phyloP scores from a whole-genome alignment of 176 grass and related monocot genomes.

The Hyparrhenia diplandra region DNA sequence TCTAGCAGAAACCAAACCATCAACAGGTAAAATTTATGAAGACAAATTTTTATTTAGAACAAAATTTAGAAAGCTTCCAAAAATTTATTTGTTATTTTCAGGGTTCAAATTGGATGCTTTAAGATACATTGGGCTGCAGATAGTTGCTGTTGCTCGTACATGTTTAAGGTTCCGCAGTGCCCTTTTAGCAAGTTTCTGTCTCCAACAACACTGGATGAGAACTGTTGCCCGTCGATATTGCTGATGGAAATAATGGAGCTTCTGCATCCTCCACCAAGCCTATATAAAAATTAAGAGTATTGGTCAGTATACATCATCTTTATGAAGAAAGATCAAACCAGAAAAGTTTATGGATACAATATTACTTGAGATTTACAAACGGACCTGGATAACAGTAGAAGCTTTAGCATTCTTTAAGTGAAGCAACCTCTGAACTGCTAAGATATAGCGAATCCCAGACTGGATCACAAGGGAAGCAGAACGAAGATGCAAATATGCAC shows the following conservation, averaged over 20 bases:
- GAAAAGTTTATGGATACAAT: not conserved
- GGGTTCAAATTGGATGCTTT: slow-evolving; percentile 12
- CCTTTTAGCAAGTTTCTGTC: slow-evolving; percentile 77
- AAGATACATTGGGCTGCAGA: slow-evolving; percentile 2
- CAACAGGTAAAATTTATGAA: not conserved
- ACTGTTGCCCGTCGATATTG: slow-evolving; percentile 49
- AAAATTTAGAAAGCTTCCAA: slow-evolving; percentile 19
- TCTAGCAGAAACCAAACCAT: not conserved
- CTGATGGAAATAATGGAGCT: slow-evolving; percentile 36
- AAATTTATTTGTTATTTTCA: slow-evolving; percentile 13
- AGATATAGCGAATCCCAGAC: slow-evolving; percentile 56
- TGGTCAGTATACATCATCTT: slow-evolving; percentile 3
- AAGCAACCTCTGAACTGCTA: slow-evolving; percentile 38
- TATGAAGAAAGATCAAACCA: not conserved
- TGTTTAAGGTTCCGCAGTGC: slow-evolving; percentile 62
- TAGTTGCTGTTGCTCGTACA: slow-evolving; percentile 29
- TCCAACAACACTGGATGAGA: slow-evolving; percentile 75
- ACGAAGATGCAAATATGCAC: slow-evolving; percentile 46
- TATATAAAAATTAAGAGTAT: slow-evolving; percentile 14
- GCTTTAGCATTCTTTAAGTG: slow-evolving; percentile 57
- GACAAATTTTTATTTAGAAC: not conserved
- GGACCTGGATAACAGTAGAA: slow-evolving; percentile 63
- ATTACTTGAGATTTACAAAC: not conserved
- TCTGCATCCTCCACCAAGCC: slow-evolving; percentile 75
- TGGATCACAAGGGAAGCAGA: slow-evolving; percentile 60